Evolutionary conservation across 1,139 yeast genomes (phyloP).

Genomic region (Pichia sp.): DNA sequence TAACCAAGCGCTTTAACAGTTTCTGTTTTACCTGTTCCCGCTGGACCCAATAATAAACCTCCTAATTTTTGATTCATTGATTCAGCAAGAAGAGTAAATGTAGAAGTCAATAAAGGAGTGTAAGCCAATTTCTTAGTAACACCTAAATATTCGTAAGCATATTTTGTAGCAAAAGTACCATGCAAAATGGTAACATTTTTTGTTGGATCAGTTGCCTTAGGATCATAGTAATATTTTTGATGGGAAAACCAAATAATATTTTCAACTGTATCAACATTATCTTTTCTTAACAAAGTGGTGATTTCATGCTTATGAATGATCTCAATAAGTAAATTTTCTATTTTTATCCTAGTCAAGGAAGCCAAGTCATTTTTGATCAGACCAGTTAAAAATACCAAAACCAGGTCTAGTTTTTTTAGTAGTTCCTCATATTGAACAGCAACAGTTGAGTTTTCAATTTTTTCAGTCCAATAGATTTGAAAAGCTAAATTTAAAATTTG

Average conservation of each 20-base stretch:
- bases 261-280: conserved; percentile 16
- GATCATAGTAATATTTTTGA: conserved; percentile 44
- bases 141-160: conserved; percentile 85
- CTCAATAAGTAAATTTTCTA: conserved; percentile 61
- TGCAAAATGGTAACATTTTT: conserved; percentile 45
- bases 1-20: conserved; percentile 81
- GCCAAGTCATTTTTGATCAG: conserved; percentile 22
- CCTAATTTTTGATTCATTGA: conserved; percentile 72
- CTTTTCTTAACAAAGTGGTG: conserved; percentile 25
- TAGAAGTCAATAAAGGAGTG: conserved; percentile 65
- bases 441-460: conserved; percentile 33
- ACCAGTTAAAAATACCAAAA: background rate
- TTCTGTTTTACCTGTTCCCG: conserved; percentile 97
- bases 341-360: conserved; percentile 38
- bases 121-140: conserved; percentile 66
- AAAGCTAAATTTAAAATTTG: conserved; percentile 55
- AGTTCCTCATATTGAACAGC: background rate
- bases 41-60: conserved; percentile 95
- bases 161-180: conserved; percentile 45
- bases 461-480: conserved; percentile 54
- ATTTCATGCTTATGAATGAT: conserved; percentile 55
- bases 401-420: conserved; percentile 1
- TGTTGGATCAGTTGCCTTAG: conserved; percentile 25
- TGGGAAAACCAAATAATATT: conserved; percentile 47
- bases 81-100: conserved; percentile 66